Base-by-base conservation (phyloP, 108 stramenopile species). In the Discostella pseudostelligera region DNA sequence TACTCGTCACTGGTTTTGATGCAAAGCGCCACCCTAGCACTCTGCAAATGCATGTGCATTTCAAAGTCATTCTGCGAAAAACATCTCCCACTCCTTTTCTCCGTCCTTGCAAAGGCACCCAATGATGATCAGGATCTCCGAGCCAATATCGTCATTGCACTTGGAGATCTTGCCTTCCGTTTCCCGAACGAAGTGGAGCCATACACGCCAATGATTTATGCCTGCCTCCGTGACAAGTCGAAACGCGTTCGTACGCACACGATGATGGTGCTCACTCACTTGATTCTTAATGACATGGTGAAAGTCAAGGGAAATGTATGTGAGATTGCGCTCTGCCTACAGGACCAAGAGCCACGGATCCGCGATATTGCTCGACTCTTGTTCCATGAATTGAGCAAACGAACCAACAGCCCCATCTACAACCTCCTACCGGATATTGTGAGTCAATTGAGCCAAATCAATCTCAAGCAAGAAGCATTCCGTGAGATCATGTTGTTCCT, bases 221-320 rank as follows among this genome's bases (percentile, higher is more conserved):
- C 90, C n/a, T 82, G 93, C 29, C 90, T 99, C 39, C 88, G 96
- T n/a, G 97, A 98, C 77, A 28, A 70, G 11, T 84, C 90, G 7
- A 89, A 75, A 9, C 84, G 87, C 53, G 99, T 98, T 10, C 92
- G 97, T 9, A 68, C 91, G 7, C 94, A 97, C 70, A 89, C 96
- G 22, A 82, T 99, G 69, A 84, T 97, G 95, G 96, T 97, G 17
- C 81, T 99, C 35, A 97, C 97, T 7, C 97, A 98, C 57, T 82
- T 99, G 42, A 94, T 98, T 62, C 78, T 98, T 46, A 98, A 98
- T 78, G 97, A 99, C 62, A 99, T 99, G 97, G 95, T 99, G 32
- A 98, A 98, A 80, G 96, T 97, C 48, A 93, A 94, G 71, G 95
- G 96, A 8, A 89, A 97, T 59, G 96, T 99, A 1, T 93, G 90